These are phyloP conservation scores for Beauveria medogensis DNA, from an alignment of 2,329 filamentous ascomycete genomes.

Conservation along the genomic window DNA sequence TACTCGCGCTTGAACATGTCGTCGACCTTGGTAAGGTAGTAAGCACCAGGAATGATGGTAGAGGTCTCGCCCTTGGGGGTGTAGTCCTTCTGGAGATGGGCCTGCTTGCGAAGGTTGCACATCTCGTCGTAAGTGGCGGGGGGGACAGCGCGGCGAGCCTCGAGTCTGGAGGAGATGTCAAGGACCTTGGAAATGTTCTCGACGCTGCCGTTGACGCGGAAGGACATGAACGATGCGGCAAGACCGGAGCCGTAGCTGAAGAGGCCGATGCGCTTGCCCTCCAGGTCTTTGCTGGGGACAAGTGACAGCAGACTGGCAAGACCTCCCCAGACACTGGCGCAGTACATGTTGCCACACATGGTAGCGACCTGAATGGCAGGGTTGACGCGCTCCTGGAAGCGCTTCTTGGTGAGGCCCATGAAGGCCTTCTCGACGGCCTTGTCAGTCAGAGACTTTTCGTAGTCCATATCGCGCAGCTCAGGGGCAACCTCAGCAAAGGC, in stretches of 20 bases:
- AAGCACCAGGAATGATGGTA: constrained; percentile 58
- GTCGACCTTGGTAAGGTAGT: constrained; percentile 74
- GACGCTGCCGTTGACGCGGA: constrained; percentile 65
- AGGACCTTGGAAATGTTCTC: constrained; percentile 59
- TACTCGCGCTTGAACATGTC: constrained; percentile 83
- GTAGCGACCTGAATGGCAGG: constrained; percentile 69
- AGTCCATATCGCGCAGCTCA: constrained; percentile 70
- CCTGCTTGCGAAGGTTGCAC: constrained; percentile 74
- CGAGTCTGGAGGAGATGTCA: constrained; percentile 61
- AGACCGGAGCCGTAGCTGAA: constrained; percentile 77
- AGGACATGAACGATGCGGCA: constrained; percentile 62
- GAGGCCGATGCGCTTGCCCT: constrained; percentile 65
- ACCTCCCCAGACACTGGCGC: constrained; percentile 67
- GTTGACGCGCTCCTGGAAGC: constrained; percentile 68
- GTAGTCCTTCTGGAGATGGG: constrained; percentile 75
- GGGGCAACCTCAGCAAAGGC: constrained; percentile 67
- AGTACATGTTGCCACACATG: constrained; percentile 63
- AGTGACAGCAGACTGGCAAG: constrained; percentile 62
- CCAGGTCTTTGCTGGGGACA: constrained; percentile 52
- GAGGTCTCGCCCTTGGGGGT: constrained; percentile 60
- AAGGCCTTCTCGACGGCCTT: constrained; percentile 83
- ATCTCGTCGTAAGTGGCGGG: constrained; percentile 73
- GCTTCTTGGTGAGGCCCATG: constrained; percentile 77
- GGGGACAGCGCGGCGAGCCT: constrained; percentile 55
- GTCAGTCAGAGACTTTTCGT: constrained; percentile 70